Evolutionary conservation across 2,329 filamentous ascomycete species (phyloP), one percentile per base, ranked within the genome.

Genomic region (Verticillium nonalfalfae): DNA sequence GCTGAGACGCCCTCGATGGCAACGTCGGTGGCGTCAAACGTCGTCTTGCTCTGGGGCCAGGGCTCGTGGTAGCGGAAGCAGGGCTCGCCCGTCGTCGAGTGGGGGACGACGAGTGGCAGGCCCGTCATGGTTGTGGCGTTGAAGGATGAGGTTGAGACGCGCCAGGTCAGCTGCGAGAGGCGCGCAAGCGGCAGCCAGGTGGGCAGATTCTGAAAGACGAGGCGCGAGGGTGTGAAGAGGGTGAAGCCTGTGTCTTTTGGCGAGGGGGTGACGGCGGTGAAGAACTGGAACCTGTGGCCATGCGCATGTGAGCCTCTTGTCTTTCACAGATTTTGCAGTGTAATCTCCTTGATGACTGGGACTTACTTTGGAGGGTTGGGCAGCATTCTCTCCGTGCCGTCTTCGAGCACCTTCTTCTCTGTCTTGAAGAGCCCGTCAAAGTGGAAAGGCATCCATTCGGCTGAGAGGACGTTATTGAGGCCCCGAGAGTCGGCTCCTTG

Each of bases 351-450:
- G 7, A 57, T 26, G 15, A 36, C 7, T 1, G 45, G 15, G 18
- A 66, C 74, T 69, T 72, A 79, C 72, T 66, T 74, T 0, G 81
- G 81, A 3, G 80, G 78, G 4, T 67, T 73, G 0, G 81, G 75
- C 2, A 79, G 68, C 0, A 73, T 64, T n/a, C 71, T 71, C n/a
- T 75, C 75, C 6, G 75, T 73, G 0, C 77, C 79, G 1, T 75
- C 68, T 1, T 73, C 71, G 1, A 77, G 71, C 0, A 61, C 69
- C 21, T 74, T 67, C 59, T 79, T 79, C 10, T 75, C 73, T 0
- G 81, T 79, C 66, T 84, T 85, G 73, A 85, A 85, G 34, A 85
- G 70, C 0, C 83, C 83, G 58, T 85, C 83, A 40, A 78, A 85
- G 64, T 85, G 83, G 69, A 83, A 83, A 0, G 83, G 82, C 81